Evolutionary conservation across 2,329 filamentous ascomycete species (phyloP).

Genomic region (Rhynchosporium graminicola): DNA sequence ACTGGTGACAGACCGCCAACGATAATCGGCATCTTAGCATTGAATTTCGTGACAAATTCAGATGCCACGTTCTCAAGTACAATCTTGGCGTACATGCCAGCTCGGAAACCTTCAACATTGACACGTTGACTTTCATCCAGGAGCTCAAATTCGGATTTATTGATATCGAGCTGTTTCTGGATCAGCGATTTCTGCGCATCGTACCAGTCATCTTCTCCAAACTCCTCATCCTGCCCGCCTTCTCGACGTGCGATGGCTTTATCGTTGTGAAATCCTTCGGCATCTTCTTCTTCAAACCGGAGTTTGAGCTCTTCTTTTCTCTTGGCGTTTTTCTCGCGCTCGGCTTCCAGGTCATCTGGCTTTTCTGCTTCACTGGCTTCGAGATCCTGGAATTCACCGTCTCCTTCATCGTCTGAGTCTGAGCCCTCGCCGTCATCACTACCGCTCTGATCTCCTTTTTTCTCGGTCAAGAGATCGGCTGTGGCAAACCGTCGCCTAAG

Average conservation of each 20-base stretch:
- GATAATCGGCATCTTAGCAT: conserved; percentile 78
- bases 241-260: conserved; percentile 76
- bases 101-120: conserved; percentile 85
- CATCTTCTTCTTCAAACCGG: conserved; percentile 95
- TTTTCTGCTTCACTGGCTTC: conserved; percentile 70
- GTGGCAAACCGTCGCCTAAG: conserved; percentile 76
- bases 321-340: conserved; percentile 86
- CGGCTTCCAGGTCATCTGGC: conserved; percentile 66
- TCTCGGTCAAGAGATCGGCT: conserved; percentile 60
- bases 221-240: conserved; percentile 71
- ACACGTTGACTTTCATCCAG: conserved; percentile 82
- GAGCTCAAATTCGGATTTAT: conserved; percentile 86
- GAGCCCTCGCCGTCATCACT: conserved; percentile 48
- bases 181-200: conserved; percentile 93
- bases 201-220: conserved; percentile 98
- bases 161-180: conserved; percentile 95
- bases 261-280: conserved; percentile 92
- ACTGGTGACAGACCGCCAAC: conserved; percentile 90
- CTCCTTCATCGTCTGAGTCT: conserved; percentile 67
- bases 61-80: conserved; percentile 86
- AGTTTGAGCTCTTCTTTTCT: conserved; percentile 93
- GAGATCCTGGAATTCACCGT: conserved; percentile 82
- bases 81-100: conserved; percentile 90
- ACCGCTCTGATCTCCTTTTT: conserved; percentile 50
- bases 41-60: conserved; percentile 85